Evolutionary conservation across 73 alveolate species (phyloP), one percentile per base, ranked within the genome.

Genomic region (Symbiodinium pilosum): DNA sequence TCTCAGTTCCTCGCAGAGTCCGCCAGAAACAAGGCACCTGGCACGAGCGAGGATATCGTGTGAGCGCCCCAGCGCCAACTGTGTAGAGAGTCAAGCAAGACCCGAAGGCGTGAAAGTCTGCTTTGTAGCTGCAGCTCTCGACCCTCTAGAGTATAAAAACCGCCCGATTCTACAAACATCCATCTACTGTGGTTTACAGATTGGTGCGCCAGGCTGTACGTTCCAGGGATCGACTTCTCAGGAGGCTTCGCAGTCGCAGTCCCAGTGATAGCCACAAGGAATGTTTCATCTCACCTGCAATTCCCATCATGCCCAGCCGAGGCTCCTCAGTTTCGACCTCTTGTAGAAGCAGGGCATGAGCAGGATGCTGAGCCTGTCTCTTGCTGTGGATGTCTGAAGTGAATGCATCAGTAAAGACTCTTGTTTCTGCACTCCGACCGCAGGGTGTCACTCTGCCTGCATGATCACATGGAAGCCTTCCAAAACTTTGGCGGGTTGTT

Each of bases 151-250:
- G 34, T n/a, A n/a, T n/a, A n/a, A n/a, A n/a, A n/a, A n/a, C n/a
- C n/a, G n/a, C n/a, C n/a, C n/a, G n/a, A n/a, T n/a, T n/a, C n/a
- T n/a, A n/a, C n/a, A n/a, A n/a, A n/a, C n/a, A n/a, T n/a, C n/a
- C n/a, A n/a, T n/a, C n/a, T n/a, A n/a, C n/a, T n/a, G n/a, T n/a
- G n/a, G n/a, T n/a, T n/a, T n/a, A n/a, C n/a, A n/a, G n/a, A n/a
- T n/a, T n/a, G n/a, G n/a, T n/a, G n/a, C n/a, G 59, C 14, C 59
- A 88, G 95, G 95, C 87, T 92, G n/a, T 92, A 92, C 84, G 98
- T 92, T 30, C 98, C 98, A 0, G 98, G 98, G 34, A 75, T 92
- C 59, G 98, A 92, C 44, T 92, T 92, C 42, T 73, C 98, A 16
- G 98, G 98, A 14, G 91, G 81, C 34, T 92, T 92, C n/a, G 98